Conservation (phyloP, 1,139 yeast species). For the Hemisphaericaspora subhashii region DNA sequence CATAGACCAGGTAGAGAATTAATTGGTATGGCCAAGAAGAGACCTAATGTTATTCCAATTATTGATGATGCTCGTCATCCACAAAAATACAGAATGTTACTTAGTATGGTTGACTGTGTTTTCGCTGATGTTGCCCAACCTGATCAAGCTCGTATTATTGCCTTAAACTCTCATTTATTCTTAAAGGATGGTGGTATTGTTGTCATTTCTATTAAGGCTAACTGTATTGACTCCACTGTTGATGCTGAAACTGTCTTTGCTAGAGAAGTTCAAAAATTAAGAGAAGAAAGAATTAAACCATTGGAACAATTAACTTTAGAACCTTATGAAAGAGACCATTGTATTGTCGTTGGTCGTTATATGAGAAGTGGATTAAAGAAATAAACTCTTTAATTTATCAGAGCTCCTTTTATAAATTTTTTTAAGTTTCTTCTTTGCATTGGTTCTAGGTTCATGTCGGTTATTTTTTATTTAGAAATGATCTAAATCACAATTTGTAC, state of each 20-base stretch:
- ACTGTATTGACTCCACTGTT: slow-evolving; percentile 99
- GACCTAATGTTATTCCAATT: slow-evolving; percentile 98
- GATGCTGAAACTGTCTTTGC: slow-evolving; percentile 99
- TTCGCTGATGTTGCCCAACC: slow-evolving; percentile 99
- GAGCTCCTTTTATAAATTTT: background rate
- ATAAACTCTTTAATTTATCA: slow-evolving; percentile 19
- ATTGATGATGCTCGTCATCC: slow-evolving; percentile 99
- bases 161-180: slow-evolving; percentile 96
- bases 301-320: slow-evolving; percentile 97
- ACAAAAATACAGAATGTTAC: slow-evolving; percentile 97
- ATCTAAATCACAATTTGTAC: slow-evolving; percentile 1
- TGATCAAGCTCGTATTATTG: slow-evolving; percentile 99
- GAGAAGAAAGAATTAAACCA: slow-evolving; percentile 98
- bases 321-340: slow-evolving; percentile 99
- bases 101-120: slow-evolving; percentile 98
- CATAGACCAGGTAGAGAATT: slow-evolving; percentile 99
- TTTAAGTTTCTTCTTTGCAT: slow-evolving; percentile 1
- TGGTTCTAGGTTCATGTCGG: slow-evolving; percentile 1
- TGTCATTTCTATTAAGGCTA: slow-evolving; percentile 96
- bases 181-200: slow-evolving; percentile 98
- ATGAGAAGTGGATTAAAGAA: slow-evolving; percentile 81
- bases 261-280: slow-evolving; percentile 97
- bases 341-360: slow-evolving; percentile 97
- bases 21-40: slow-evolving; percentile 99
- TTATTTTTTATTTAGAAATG: background rate